Base-by-base conservation (phyloP, 2,329 filamentous ascomycete genomes). In the Elsinoe fawcettii region DNA sequence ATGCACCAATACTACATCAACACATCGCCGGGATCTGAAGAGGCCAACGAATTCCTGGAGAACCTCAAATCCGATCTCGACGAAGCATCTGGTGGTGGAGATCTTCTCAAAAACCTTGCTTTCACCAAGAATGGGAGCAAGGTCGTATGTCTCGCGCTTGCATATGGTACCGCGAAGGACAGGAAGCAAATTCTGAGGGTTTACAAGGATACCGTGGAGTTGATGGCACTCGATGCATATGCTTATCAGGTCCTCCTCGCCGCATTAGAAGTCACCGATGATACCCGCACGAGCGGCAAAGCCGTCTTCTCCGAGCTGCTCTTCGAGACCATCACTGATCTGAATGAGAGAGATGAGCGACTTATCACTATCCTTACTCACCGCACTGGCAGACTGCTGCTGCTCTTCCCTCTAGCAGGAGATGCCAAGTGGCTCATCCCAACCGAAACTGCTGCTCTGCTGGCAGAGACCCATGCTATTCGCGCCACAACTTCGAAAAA, bases 1-100 rank as follows among this genome's bases (percentile, higher is more conserved):
- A 96, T 99, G 91, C 78, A 96, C 59, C 92, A 99, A 70, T 99
- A 96, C 73, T 96, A 92, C 73, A 75, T 90, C 55, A 92, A 87
- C 66, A 83, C 85, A 47, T 85, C 87, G 62, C 77, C 82, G 3
- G 90, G 87, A 2, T 88, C 85, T 44, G 84, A 88, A 58, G 92
- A 97, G 70, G 85, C 89, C 41, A 87, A 79, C 30, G 90, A 95
- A 65, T 96, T 96, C 67, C 75, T 95, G 58, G 91, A 97, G 71
- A 80, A 95, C 63, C 77, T 99, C 67, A 95, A 95, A 75, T 88
- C 88, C 39, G 92, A 99, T 63, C 89, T 96, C 67, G 86, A 87
- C 58, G 67, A 73, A n/a, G 75, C 77, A 34, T 65, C 59, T 9
- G 66, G 66, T 18, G 90, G 90, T 51, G 90, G 90, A 49, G 91